These are phyloP conservation scores for Saprolegnia parasitica DNA, from an alignment of 352 stramenopile species.

Conservation along the genomic window DNA sequence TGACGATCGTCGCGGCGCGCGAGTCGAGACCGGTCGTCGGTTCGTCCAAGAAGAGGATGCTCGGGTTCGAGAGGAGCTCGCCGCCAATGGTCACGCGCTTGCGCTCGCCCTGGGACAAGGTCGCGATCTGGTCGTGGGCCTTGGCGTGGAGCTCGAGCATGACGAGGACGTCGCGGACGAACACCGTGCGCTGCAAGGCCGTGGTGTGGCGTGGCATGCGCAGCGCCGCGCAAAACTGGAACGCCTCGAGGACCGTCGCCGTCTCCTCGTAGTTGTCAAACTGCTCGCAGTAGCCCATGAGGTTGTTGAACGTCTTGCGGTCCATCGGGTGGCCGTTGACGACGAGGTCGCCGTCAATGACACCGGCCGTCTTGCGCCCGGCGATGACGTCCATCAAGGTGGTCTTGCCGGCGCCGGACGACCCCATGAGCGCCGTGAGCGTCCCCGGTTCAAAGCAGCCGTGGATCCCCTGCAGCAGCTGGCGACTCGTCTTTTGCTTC, in stretches of 20 bases:
- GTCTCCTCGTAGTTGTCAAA: constrained; percentile 35
- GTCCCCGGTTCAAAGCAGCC: constrained; percentile 30
- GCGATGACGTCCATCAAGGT: constrained; percentile 31
- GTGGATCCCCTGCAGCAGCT: constrained; percentile 30
- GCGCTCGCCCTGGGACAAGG: constrained; percentile 45
- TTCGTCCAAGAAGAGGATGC: constrained; percentile 54
- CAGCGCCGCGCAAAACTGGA: constrained; percentile 24
- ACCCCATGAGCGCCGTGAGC: constrained; percentile 43
- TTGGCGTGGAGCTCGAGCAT: constrained; percentile 60
- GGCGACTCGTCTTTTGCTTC: constrained; percentile 47
- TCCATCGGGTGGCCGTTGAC: constrained; percentile 27
- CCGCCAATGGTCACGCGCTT: constrained; percentile 49
- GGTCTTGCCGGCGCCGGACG: constrained; percentile 28
- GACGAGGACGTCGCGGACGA: constrained; percentile 80
- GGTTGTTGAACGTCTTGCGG: constrained; percentile 24
- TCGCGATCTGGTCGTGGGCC: constrained; percentile 38
- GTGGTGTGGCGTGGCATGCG: constrained; percentile 33
- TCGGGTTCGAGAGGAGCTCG: constrained; percentile 45
- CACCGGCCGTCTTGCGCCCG: constrained; percentile 26
- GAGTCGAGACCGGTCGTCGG: constrained; percentile 67
- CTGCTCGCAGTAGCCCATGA: constrained; percentile 30
- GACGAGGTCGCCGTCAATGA: constrained; percentile 28
- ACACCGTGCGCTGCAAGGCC: constrained; percentile 39
- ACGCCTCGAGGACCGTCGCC: constrained; percentile 21
- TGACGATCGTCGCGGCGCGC: constrained; percentile 59